Percentiles rank a stretch among this genome's conserved stretches.
Evolutionary conservation across 257 asterid genomes (phyloP).

Genomic region (Mitragyna speciosa): DNA sequence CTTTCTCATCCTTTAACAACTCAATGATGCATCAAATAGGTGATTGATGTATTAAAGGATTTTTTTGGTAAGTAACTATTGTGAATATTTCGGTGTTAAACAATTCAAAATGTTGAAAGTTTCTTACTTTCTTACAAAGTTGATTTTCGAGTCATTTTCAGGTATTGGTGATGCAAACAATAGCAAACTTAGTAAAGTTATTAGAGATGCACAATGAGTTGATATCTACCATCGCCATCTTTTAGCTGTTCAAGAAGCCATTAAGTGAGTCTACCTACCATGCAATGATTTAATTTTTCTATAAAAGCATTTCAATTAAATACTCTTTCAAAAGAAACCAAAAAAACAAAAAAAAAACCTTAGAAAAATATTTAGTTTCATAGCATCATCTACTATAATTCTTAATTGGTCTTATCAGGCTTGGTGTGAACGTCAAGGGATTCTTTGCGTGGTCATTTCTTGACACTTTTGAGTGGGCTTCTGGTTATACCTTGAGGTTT

Average conservation of each 20-base stretch:
- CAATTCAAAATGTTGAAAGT: too few relatives aligned
- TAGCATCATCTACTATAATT: too few relatives aligned
- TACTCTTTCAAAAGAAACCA: too few relatives aligned
- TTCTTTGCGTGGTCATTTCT: constrained; percentile 49
- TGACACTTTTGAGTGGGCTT: constrained; percentile 44
- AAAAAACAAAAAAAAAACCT: too few relatives aligned
- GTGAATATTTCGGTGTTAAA: too few relatives aligned
- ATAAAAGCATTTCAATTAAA: too few relatives aligned
- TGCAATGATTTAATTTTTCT: background rate
- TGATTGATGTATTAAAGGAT: too few relatives aligned
- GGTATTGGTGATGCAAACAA: constrained; percentile 27
- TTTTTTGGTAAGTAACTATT: too few relatives aligned
- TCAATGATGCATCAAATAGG: too few relatives aligned
- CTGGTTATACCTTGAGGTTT: constrained; percentile 38
- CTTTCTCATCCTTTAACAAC: too few relatives aligned
- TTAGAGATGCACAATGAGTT: constrained; percentile 31
- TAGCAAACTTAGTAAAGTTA: background rate
- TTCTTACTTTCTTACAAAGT: too few relatives aligned
- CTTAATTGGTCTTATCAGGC: constrained; percentile 16
- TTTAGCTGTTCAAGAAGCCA: constrained; percentile 34
- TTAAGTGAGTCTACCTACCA: constrained; percentile 20
- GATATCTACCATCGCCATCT: constrained; percentile 39
- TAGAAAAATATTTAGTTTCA: too few relatives aligned
- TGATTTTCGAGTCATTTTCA: background rate
- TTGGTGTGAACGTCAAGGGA: constrained; percentile 50